These are phyloP conservation scores for Aspergillus saccharolyticus DNA, from an alignment of 495 filamentous ascomycete species.

Conservation along the genomic window DNA sequence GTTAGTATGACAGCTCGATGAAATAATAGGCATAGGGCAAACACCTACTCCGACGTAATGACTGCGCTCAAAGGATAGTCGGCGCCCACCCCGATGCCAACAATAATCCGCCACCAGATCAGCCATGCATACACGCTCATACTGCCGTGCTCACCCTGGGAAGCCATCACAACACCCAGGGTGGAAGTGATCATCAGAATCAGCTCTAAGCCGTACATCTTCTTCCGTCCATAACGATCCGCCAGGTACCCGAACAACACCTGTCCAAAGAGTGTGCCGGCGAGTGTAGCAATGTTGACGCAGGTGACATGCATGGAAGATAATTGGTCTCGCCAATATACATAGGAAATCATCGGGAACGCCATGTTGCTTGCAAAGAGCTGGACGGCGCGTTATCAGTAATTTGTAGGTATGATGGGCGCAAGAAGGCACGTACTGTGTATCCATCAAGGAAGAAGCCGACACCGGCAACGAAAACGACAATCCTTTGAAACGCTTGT, in stretches of 20 bases:
- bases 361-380: slow-evolving; percentile 62
- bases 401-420: not conserved
- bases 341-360: slow-evolving; percentile 54
- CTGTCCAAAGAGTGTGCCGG: slow-evolving; percentile 55
- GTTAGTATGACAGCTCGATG: not conserved
- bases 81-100: slow-evolving; percentile 54
- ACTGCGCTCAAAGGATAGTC: slow-evolving; percentile 55
- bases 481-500: slow-evolving; percentile 43
- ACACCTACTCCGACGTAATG: slow-evolving; percentile 54
- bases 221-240: slow-evolving; percentile 56
- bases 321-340: slow-evolving; percentile 52
- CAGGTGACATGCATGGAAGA: slow-evolving; percentile 35
- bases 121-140: slow-evolving; percentile 56
- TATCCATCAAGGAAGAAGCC: slow-evolving; percentile 69
- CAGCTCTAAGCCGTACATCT: slow-evolving; percentile 61
- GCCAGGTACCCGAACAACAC: slow-evolving; percentile 59
- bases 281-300: slow-evolving; percentile 58
- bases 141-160: slow-evolving; percentile 34
- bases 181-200: slow-evolving; percentile 53
- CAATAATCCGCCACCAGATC: slow-evolving; percentile 53
- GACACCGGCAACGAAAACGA: slow-evolving; percentile 56
- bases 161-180: slow-evolving; percentile 50
- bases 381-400: slow-evolving; percentile 18
- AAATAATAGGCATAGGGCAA: too few species aligned
- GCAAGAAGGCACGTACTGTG: slow-evolving; percentile 41